phyloP scores from a whole-genome alignment of 768 basidiomycete species.

The Mycena vitilis region DNA sequence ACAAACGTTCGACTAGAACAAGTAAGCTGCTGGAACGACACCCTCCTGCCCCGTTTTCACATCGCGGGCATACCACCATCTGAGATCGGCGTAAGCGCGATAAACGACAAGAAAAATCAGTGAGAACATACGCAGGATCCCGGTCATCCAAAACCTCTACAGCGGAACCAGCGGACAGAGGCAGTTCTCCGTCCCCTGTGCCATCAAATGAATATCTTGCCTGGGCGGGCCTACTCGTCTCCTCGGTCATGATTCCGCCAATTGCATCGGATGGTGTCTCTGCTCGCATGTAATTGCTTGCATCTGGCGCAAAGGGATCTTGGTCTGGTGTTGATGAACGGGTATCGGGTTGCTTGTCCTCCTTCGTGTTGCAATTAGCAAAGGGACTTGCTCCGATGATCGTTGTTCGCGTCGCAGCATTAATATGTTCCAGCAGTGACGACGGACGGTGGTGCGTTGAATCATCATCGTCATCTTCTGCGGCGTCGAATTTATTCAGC shows the following conservation, averaged over 20 bases:
- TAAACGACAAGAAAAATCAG: slow-evolving; percentile 30
- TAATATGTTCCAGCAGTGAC: slow-evolving; percentile 90
- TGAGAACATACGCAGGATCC: slow-evolving; percentile 73
- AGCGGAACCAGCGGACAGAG: slow-evolving; percentile 74
- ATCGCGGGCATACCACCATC: slow-evolving; percentile 96
- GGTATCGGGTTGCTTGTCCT: slow-evolving; percentile 63
- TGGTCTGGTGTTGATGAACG: slow-evolving; percentile 48
- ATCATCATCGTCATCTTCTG: slow-evolving; percentile 80
- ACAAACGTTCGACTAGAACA: slow-evolving; percentile 63
- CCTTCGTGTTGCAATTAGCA: slow-evolving; percentile 57
- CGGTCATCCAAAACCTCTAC: slow-evolving; percentile 84
- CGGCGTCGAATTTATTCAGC: slow-evolving; percentile 68
- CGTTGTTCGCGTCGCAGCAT: slow-evolving; percentile 87
- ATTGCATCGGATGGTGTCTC: slow-evolving; percentile 85
- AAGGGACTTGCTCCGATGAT: slow-evolving; percentile 71
- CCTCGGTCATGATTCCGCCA: slow-evolving; percentile 72
- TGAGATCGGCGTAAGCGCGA: slow-evolving; percentile 43
- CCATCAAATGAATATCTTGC: slow-evolving; percentile 89
- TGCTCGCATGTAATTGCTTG: slow-evolving; percentile 80
- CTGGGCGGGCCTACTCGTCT: slow-evolving; percentile 78
- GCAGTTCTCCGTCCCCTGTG: slow-evolving; percentile 80
- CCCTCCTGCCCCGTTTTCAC: slow-evolving; percentile 84
- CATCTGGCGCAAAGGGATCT: slow-evolving; percentile 80
- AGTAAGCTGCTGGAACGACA: slow-evolving; percentile 91
- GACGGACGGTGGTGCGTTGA: slow-evolving; percentile 85